Evolutionary conservation across 306 rosid genomes (phyloP).

Genomic region (Biancaea sappan): DNA sequence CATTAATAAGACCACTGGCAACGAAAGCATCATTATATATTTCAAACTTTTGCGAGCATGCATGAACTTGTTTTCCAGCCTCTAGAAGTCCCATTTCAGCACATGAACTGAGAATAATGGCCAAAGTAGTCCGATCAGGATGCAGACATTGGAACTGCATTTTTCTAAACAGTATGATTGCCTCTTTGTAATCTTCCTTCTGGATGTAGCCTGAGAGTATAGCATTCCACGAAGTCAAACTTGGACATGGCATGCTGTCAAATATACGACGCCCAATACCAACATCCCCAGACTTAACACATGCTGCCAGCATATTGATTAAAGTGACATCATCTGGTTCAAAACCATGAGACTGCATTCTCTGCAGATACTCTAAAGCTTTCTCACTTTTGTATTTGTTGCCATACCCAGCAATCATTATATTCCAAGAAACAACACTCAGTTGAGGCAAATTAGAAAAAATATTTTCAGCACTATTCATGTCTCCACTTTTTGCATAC

Average conservation of each 20-base stretch:
- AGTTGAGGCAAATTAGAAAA: conserved; percentile 45
- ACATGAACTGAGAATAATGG: conserved; percentile 66
- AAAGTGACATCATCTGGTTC: conserved; percentile 75
- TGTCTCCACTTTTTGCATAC: conserved; percentile 68
- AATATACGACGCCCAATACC: conserved; percentile 63
- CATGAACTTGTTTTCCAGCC: conserved; percentile 70
- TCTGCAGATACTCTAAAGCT: conserved; percentile 53
- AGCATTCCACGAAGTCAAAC: conserved; percentile 77
- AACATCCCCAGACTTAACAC: conserved; percentile 71
- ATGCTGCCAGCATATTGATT: conserved; percentile 64
- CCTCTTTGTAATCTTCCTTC: conserved; percentile 56
- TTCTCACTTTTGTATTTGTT: conserved; percentile 45
- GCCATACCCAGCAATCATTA: conserved; percentile 80
- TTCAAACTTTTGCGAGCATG: conserved; percentile 50
- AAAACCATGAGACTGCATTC: conserved; percentile 55
- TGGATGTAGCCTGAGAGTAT: conserved; percentile 70
- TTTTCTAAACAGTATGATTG: conserved; percentile 56
- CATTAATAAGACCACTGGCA: conserved; percentile 69
- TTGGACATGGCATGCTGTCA: conserved; percentile 60
- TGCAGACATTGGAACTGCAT: conserved; percentile 62
- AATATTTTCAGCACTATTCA: conserved; percentile 62
- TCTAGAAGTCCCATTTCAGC: conserved; percentile 62
- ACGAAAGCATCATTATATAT: conserved; percentile 54
- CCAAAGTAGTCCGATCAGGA: conserved; percentile 69
- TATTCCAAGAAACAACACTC: conserved; percentile 74